Conservation (phyloP, 2,329 filamentous ascomycete genomes). For the Ceratocystis alfenasii region DNA sequence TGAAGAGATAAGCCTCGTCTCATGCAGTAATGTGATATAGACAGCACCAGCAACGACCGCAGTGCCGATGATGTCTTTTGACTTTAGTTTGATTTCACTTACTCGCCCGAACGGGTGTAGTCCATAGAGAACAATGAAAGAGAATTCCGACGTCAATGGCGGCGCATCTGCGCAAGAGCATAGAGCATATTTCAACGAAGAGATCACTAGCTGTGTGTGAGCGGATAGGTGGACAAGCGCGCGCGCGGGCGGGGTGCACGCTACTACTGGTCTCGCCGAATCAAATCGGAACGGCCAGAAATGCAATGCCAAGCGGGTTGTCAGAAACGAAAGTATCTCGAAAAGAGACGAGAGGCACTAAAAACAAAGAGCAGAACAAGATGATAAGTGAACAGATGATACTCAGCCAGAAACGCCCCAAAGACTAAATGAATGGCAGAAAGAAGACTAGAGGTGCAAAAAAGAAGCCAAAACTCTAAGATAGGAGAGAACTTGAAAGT, state of each 20-base stretch:
- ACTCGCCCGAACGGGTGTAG: slow-evolving; percentile 18
- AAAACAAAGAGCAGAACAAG: neutral
- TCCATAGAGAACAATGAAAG: slow-evolving; percentile 18
- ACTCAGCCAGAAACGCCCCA: neutral
- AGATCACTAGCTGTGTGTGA: neutral
- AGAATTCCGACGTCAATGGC: neutral
- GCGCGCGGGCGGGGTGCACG: no score
- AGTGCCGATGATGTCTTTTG: neutral
- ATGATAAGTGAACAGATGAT: neutral
- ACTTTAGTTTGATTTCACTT: slow-evolving; percentile 10
- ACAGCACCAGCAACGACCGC: no score
- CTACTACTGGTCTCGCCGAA: neutral
- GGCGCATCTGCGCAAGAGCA: slow-evolving; percentile 16
- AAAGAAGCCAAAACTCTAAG: slow-evolving; percentile 8
- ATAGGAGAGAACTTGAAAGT: slow-evolving; percentile 4
- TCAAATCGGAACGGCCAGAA: neutral
- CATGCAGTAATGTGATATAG: no score
- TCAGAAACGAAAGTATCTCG: slow-evolving; percentile 1
- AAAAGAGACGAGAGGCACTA: neutral
- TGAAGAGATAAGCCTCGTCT: neutral
- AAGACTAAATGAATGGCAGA: neutral
- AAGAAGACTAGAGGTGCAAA: neutral
- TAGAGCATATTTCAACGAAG: slow-evolving; percentile 14
- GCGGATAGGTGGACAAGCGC: neutral
- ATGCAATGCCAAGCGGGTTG: neutral